Conservation (phyloP, 2,329 filamentous ascomycete genomes). For the Myriosclerotinia scirpicola region DNA sequence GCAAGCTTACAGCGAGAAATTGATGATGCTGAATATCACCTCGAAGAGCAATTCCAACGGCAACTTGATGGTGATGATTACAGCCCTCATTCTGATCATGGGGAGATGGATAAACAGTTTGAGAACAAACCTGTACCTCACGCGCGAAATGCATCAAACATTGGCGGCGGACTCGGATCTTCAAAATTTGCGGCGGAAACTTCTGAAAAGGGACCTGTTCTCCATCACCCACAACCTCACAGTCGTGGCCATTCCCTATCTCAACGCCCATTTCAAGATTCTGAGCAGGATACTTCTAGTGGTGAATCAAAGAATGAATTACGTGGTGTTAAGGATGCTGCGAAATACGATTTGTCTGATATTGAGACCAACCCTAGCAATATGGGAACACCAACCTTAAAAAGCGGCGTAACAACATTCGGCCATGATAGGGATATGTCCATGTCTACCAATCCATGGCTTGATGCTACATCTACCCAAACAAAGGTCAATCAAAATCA, state of each 20-base stretch:
- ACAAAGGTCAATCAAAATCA: constrained; percentile 52
- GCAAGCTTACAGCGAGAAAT: constrained; percentile 80
- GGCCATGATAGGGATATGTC: constrained; percentile 57
- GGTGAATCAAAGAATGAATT: constrained; percentile 31
- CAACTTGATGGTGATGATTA: constrained; percentile 79
- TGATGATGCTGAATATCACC: constrained; percentile 80
- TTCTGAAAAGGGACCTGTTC: constrained; percentile 53
- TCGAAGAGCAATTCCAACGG: constrained; percentile 76
- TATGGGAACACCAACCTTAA: constrained; percentile 61
- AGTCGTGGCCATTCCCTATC: constrained; percentile 71
- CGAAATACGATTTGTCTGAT: constrained; percentile 56
- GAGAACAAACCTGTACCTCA: constrained; percentile 28
- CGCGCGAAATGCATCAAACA: constrained; percentile 31
- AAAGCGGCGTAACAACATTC: constrained; percentile 50
- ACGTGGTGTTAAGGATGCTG: constrained; percentile 25
- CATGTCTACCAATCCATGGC: constrained; percentile 63
- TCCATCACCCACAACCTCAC: constrained; percentile 74
- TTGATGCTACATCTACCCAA: constrained; percentile 49
- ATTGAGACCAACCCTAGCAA: constrained; percentile 75
- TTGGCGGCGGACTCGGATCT: constrained; percentile 32
- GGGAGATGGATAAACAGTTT: constrained; percentile 31
- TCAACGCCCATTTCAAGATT: constrained; percentile 62
- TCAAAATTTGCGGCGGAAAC: constrained; percentile 52
- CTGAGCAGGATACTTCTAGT: constrained; percentile 46
- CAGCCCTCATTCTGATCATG: constrained; percentile 56